Conservation (phyloP, 2,329 filamentous ascomycete species). For the Grosmannia penicillata region DNA sequence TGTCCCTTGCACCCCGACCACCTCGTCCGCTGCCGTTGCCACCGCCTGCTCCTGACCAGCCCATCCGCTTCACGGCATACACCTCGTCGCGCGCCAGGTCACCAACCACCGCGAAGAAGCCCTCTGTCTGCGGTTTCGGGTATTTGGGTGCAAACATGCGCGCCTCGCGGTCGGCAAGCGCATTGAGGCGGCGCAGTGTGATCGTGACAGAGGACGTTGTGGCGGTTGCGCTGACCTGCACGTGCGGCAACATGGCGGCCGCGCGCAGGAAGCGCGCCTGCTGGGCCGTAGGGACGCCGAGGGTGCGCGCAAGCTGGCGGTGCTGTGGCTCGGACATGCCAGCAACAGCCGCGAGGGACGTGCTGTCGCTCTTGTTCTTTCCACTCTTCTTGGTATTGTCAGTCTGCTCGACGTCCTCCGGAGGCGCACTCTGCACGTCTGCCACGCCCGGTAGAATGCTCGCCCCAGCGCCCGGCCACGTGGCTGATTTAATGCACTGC, state of each 20-base stretch:
- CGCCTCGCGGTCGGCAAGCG: slow-evolving; percentile 47
- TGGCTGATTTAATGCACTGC: slow-evolving; percentile 81
- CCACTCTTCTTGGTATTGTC: slow-evolving; percentile 15
- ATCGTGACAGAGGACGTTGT: slow-evolving; percentile 49
- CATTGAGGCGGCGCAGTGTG: slow-evolving; percentile 51
- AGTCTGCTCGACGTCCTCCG: slow-evolving; percentile 25
- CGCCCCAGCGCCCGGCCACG: slow-evolving; percentile 75
- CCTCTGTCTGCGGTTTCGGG: slow-evolving; percentile 88
- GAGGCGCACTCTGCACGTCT: slow-evolving; percentile 3
- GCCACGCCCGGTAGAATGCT: slow-evolving; percentile 64
- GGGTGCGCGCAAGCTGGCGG: slow-evolving; percentile 30
- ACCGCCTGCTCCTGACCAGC: slow-evolving; percentile 36
- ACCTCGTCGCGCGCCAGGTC: slow-evolving; percentile 58
- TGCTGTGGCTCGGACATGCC: slow-evolving; percentile 19
- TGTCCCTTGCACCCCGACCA: not conserved
- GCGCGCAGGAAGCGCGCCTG: slow-evolving; percentile 40
- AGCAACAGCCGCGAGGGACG: slow-evolving; percentile 25
- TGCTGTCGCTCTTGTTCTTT: not conserved
- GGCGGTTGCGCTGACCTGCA: slow-evolving; percentile 47
- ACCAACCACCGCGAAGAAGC: slow-evolving; percentile 74
- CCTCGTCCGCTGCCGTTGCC: not conserved
- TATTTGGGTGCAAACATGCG: slow-evolving; percentile 78
- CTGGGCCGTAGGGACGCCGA: slow-evolving; percentile 31
- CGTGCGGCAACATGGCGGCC: slow-evolving; percentile 50
- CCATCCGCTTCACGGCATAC: slow-evolving; percentile 71